A percentile compares a stretch with the other conserved stretches of the same genome.
phyloP scores from a whole-genome alignment of 768 basidiomycete species.

The Leccinum arenicola region DNA sequence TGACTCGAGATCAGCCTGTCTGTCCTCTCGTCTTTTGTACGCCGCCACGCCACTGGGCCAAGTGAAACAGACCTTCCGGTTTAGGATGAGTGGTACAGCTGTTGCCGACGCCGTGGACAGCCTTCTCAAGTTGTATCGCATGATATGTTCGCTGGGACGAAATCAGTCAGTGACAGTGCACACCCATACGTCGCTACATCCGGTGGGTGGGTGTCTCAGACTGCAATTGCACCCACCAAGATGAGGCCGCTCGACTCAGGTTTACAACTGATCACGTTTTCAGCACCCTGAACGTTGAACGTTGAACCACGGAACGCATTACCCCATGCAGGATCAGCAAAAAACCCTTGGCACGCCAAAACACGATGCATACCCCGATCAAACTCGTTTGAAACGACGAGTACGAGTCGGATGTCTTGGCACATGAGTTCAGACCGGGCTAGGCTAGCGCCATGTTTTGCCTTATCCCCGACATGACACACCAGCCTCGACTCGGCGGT shows the following conservation, averaged over 20 bases:
- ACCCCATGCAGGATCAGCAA: background rate
- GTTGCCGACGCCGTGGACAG: background rate
- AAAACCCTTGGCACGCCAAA: background rate
- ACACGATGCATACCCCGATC: background rate
- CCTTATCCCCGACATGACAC: too few species aligned
- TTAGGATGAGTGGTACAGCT: background rate
- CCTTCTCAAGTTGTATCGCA: background rate
- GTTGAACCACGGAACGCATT: background rate
- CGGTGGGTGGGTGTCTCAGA: background rate
- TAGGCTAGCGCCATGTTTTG: background rate
- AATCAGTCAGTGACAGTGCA: background rate
- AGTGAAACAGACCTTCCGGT: background rate
- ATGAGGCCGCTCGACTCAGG: background rate
- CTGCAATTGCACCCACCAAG: background rate
- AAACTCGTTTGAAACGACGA: background rate
- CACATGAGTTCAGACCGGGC: background rate
- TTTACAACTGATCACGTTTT: background rate
- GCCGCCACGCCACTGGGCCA: background rate
- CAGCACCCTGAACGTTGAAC: background rate
- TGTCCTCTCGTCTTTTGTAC: background rate
- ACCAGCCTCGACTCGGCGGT: too few species aligned
- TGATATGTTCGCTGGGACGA: background rate
- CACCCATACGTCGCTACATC: background rate
- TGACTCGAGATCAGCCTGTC: background rate
- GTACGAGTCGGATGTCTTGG: background rate